Conservation (phyloP, 2,329 filamentous ascomycete genomes). For the Drechslerella dactyloides region DNA sequence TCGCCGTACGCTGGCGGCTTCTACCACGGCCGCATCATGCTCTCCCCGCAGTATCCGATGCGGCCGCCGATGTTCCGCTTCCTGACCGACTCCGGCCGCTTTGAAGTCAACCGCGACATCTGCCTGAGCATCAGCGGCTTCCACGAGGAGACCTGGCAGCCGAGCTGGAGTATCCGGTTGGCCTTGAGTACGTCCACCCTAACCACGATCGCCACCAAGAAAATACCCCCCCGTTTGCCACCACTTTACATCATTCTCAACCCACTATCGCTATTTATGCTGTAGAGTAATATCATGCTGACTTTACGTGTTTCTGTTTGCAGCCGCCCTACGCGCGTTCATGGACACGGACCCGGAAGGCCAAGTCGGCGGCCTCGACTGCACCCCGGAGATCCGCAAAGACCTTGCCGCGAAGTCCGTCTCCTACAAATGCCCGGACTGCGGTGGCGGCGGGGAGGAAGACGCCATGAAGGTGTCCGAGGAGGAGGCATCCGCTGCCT, state of each 20-base stretch:
- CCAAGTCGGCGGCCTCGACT: slow-evolving; percentile 88
- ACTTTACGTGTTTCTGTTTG: slow-evolving; percentile 5
- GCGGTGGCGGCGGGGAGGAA: slow-evolving; percentile 63
- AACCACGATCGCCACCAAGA: no score
- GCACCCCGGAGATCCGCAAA: slow-evolving; percentile 70
- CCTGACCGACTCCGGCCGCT: slow-evolving; percentile 85
- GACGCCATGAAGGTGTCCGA: slow-evolving; percentile 56
- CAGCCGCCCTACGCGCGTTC: slow-evolving; percentile 75
- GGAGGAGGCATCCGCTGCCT: slow-evolving; percentile 58
- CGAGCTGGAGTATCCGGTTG: slow-evolving; percentile 93
- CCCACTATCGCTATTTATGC: not conserved
- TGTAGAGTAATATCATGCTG: slow-evolving; percentile 1
- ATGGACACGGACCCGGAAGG: slow-evolving; percentile 91
- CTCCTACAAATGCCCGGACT: slow-evolving; percentile 72
- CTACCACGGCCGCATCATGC: slow-evolving; percentile 93
- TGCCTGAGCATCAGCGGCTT: slow-evolving; percentile 92
- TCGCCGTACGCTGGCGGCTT: slow-evolving; percentile 81
- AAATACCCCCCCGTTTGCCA: slow-evolving; percentile 55
- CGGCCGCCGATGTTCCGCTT: slow-evolving; percentile 96
- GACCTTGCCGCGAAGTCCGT: slow-evolving; percentile 72
- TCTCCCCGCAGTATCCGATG: slow-evolving; percentile 87
- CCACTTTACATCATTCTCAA: no score
- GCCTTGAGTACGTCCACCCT: slow-evolving; percentile 68
- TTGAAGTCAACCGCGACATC: slow-evolving; percentile 96
- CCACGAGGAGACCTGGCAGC: slow-evolving; percentile 98